A percentile compares a stretch with the other conserved stretches of the same genome.
These are phyloP conservation scores for Nicotiana rustica DNA, from an alignment of 305 asterid genomes.

Conservation along the genomic window DNA sequence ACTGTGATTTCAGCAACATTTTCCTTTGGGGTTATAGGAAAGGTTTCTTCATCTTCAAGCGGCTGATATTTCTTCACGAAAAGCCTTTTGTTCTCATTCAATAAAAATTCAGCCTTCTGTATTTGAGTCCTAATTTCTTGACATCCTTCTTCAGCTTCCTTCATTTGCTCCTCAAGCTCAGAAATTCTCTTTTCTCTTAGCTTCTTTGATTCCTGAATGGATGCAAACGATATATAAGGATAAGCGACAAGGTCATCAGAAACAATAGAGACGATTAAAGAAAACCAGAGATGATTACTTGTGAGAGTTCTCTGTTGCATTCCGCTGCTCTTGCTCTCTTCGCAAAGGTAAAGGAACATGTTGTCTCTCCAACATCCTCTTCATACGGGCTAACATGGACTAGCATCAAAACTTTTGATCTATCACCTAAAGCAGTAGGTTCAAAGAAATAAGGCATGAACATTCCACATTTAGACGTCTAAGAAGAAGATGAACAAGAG, in stretches of 20 bases:
- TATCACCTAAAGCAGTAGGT: conserved; percentile 44
- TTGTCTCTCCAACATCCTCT: conserved; percentile 55
- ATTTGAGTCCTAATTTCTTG: conserved; percentile 42
- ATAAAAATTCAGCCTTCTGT: conserved; percentile 42
- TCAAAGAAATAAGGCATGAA: conserved; percentile 13
- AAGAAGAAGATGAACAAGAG: neutral
- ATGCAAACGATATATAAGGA: neutral
- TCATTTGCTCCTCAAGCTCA: conserved; percentile 48
- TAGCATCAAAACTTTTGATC: conserved; percentile 55
- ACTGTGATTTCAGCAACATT: conserved; percentile 31
- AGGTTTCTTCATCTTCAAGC: conserved; percentile 42
- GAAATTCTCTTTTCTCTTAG: conserved; percentile 47
- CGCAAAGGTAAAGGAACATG: conserved; percentile 52
- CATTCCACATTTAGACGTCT: conserved; percentile 15
- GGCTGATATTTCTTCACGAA: conserved; percentile 29
- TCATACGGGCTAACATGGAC: conserved; percentile 54
- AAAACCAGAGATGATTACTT: conserved; percentile 40
- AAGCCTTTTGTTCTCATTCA: conserved; percentile 42
- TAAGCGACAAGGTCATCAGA: neutral
- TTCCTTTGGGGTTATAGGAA: conserved; percentile 39
- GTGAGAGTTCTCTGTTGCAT: conserved; percentile 46
- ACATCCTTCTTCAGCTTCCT: conserved; percentile 49
- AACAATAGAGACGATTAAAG: neutral
- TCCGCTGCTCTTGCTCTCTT: conserved; percentile 59
- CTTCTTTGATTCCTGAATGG: conserved; percentile 46